phyloP scores from a whole-genome alignment of 192 early-diverging fungal species.

The Gonapodya sp. region DNA sequence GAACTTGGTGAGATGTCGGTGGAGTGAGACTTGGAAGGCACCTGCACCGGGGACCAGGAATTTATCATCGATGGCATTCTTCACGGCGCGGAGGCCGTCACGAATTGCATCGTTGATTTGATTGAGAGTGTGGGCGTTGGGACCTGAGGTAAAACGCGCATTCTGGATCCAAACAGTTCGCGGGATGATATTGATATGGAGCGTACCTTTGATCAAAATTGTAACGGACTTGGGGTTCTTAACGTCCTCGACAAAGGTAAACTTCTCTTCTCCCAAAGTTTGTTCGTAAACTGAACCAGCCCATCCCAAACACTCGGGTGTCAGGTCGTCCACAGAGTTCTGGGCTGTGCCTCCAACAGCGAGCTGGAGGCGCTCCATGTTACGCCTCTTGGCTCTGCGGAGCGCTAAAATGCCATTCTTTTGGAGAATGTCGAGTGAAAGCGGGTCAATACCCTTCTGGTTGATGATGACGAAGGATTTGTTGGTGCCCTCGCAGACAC shows the following conservation, averaged over 20 bases:
- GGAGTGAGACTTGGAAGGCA: constrained; percentile 88
- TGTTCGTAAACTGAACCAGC: constrained; percentile 95
- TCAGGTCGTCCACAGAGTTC: constrained; percentile 96
- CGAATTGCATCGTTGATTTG: constrained; percentile 97
- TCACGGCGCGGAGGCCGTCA: constrained; percentile 94
- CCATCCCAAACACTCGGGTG: constrained; percentile 69
- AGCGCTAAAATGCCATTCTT: constrained; percentile 92
- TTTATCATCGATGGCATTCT: constrained; percentile 94
- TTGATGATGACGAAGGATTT: constrained; percentile 95
- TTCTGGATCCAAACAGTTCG: not conserved
- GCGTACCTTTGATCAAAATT: constrained; percentile 82
- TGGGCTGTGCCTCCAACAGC: constrained; percentile 90
- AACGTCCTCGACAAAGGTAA: constrained; percentile 96
- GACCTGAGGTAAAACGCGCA: constrained; percentile 37
- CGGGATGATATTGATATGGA: constrained; percentile 3
- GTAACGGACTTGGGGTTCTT: constrained; percentile 83
- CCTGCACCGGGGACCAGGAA: constrained; percentile 86
- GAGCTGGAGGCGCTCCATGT: constrained; percentile 96
- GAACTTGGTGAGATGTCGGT: constrained; percentile 75
- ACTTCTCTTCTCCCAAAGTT: constrained; percentile 95
- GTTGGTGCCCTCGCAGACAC: constrained; percentile 72
- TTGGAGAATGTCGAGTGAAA: constrained; percentile 91
- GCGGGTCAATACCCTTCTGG: constrained; percentile 98
- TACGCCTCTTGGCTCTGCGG: constrained; percentile 94
- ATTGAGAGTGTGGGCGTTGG: constrained; percentile 82